Conservation (phyloP, 306 rosid species). For the Carpinus viminea region DNA sequence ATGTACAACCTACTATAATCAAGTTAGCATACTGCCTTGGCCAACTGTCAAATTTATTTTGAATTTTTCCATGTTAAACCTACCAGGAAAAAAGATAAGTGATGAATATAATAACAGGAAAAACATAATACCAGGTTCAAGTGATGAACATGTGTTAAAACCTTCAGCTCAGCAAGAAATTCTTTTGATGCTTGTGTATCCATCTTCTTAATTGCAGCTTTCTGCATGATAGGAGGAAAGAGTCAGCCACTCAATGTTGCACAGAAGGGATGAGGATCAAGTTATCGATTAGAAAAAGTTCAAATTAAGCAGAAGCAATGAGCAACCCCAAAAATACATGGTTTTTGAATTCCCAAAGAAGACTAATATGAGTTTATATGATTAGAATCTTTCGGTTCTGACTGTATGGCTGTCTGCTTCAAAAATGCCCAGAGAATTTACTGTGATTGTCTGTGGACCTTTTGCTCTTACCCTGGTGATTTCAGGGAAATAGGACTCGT, state of each 20-base stretch:
- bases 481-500: not conserved
- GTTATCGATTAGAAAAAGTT: not conserved
- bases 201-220: conserved; percentile 79
- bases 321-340: no score
- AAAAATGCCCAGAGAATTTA: not conserved
- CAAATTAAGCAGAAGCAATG: no score
- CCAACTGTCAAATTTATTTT: not conserved
- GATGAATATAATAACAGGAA: not conserved
- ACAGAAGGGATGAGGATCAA: not conserved
- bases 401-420: no score
- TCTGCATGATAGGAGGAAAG: conserved; percentile 37
- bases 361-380: no score
- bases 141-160: conserved; percentile 78
- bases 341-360: no score
- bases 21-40: not conserved
- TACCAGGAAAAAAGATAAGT: not conserved
- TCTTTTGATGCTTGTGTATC: conserved; percentile 84
- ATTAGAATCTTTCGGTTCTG: no score
- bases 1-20: conserved; percentile 3
- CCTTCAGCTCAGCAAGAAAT: conserved; percentile 66
- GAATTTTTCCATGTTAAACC: not conserved
- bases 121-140: conserved; percentile 65
- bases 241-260: conserved; percentile 1
- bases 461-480: not conserved
- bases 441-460: not conserved